Evolutionary conservation across 2,329 filamentous ascomycete genomes (phyloP).

Genomic region (Aureobasidium sp.): DNA sequence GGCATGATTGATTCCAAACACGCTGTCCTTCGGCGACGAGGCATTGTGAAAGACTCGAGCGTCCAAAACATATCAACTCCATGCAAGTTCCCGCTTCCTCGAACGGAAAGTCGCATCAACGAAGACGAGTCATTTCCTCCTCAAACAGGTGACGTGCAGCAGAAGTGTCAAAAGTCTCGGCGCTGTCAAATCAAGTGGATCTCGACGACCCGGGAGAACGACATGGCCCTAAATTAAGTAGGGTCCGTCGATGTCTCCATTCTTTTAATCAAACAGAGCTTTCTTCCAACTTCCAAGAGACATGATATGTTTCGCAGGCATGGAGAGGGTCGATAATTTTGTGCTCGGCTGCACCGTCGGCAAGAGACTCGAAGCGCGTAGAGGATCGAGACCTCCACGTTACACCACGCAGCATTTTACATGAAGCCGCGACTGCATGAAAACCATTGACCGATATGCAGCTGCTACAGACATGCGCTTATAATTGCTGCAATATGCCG

Average conservation of each 20-base stretch:
- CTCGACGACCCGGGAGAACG: background rate
- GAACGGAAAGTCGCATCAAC: background rate
- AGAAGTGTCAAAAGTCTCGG: conserved; percentile 1
- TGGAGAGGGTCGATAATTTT: background rate
- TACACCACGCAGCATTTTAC: background rate
- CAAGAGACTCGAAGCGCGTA: background rate
- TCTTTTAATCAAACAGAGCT: background rate
- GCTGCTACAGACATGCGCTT: background rate
- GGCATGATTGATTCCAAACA: background rate
- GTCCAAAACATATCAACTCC: background rate
- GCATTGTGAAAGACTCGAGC: background rate
- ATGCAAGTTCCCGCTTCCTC: background rate
- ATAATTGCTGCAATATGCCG: background rate
- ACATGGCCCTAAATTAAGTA: conserved; percentile 6
- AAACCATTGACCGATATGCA: background rate
- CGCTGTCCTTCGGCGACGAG: background rate
- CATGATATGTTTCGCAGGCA: background rate
- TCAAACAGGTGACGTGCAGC: conserved; percentile 7
- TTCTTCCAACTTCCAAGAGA: background rate
- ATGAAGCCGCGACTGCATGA: background rate
- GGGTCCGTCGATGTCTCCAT: background rate
- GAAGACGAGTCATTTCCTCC: background rate
- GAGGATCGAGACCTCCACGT: conserved; percentile 4
- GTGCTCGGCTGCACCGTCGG: background rate
- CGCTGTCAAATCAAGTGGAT: conserved; percentile 11